phyloP scores from a whole-genome alignment of 768 basidiomycete species.

The Lentinula lateritia region DNA sequence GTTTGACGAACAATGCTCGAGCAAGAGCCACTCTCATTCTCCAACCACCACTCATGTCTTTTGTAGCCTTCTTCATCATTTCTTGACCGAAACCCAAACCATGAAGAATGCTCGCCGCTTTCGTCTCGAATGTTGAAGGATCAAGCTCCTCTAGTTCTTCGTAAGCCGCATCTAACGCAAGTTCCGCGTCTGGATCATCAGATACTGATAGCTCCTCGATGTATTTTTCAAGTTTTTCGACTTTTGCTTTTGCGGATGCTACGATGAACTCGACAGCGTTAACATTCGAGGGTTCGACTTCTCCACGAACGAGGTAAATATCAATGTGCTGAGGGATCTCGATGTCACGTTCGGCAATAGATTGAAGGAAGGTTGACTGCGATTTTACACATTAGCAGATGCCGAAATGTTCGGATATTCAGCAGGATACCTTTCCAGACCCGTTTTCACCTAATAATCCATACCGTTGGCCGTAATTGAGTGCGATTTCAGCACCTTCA shows the following conservation, averaged over 20 bases:
- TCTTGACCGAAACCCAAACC: slow-evolving; percentile 86
- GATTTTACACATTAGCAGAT: too few species aligned
- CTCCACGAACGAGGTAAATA: slow-evolving; percentile 94
- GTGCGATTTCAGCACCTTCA: slow-evolving; percentile 54
- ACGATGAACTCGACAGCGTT: slow-evolving; percentile 98
- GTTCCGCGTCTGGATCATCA: slow-evolving; percentile 76
- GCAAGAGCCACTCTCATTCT: slow-evolving; percentile 98
- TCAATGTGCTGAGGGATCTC: slow-evolving; percentile 94
- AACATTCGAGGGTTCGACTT: slow-evolving; percentile 91
- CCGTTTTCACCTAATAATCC: slow-evolving; percentile 97
- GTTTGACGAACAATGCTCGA: slow-evolving; percentile 92
- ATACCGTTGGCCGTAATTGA: slow-evolving; percentile 86
- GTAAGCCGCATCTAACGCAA: slow-evolving; percentile 82
- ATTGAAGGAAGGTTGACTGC: slow-evolving; percentile 73
- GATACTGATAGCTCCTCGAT: slow-evolving; percentile 93
- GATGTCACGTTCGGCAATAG: slow-evolving; percentile 92
- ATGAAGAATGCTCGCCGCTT: slow-evolving; percentile 94
- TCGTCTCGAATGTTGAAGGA: slow-evolving; percentile 90
- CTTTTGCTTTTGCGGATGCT: slow-evolving; percentile 87
- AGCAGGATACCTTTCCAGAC: slow-evolving; percentile 81
- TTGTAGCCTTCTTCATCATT: slow-evolving; percentile 97
- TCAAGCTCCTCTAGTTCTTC: slow-evolving; percentile 98
- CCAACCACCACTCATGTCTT: slow-evolving; percentile 99
- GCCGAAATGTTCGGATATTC: neutral
- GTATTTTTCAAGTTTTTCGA: slow-evolving; percentile 85